Conservation (phyloP, 805 yeast species). For the Candida arabinofermentans region DNA sequence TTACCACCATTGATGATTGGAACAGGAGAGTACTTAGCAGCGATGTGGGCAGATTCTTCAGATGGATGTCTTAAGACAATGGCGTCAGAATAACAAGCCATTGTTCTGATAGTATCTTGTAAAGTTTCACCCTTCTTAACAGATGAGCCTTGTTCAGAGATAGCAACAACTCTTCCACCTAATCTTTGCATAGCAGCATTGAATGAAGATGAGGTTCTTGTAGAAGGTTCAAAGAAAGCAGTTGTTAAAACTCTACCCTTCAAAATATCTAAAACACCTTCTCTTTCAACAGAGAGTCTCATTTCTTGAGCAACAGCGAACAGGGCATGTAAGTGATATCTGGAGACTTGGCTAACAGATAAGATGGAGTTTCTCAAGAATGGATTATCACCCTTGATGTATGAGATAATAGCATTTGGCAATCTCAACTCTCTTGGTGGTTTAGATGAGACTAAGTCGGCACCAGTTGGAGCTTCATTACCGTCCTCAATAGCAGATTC, state of each 20-base stretch:
- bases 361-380: slow-evolving; percentile 84
- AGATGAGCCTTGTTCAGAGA: slow-evolving; percentile 82
- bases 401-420: slow-evolving; percentile 73
- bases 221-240: slow-evolving; percentile 96
- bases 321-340: slow-evolving; percentile 86
- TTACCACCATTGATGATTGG: slow-evolving; percentile 98
- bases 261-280: slow-evolving; percentile 87
- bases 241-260: slow-evolving; percentile 90
- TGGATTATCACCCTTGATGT: slow-evolving; percentile 80
- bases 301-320: slow-evolving; percentile 98
- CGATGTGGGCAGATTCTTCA: slow-evolving; percentile 86
- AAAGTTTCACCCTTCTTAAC: slow-evolving; percentile 97
- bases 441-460: slow-evolving; percentile 70
- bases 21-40: slow-evolving; percentile 94
- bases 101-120: slow-evolving; percentile 92
- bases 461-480: slow-evolving; percentile 53
- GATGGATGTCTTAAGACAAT: slow-evolving; percentile 95
- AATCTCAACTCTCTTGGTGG: slow-evolving; percentile 69
- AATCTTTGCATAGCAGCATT: slow-evolving; percentile 99
- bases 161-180: slow-evolving; percentile 94
- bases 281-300: slow-evolving; percentile 94
- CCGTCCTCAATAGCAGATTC: slow-evolving; percentile 38
- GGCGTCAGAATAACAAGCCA: slow-evolving; percentile 95
- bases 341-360: slow-evolving; percentile 81
- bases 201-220: slow-evolving; percentile 94